Evolutionary conservation across 106 monocot species (phyloP).

Genomic region (Hemerocallis citrina): DNA sequence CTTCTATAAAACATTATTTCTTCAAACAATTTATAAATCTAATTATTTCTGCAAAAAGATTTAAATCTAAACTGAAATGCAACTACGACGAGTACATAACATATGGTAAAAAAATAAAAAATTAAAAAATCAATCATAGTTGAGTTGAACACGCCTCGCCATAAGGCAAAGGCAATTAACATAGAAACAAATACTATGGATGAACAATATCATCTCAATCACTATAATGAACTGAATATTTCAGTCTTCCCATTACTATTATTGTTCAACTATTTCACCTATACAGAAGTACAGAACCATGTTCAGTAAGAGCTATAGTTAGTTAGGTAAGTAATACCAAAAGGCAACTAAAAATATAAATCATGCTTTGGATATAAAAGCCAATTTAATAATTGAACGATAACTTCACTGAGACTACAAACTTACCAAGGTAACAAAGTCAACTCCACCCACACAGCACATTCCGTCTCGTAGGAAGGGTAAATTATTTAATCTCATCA

Average conservation of each 20-base stretch:
- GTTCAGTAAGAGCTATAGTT: not conserved
- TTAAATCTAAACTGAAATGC: too few relatives aligned
- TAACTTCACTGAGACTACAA: not conserved
- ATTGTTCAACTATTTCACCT: not conserved
- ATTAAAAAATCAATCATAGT: too few relatives aligned
- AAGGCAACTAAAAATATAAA: not conserved
- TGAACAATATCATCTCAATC: not conserved
- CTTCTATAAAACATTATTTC: too few relatives aligned
- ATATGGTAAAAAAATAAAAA: too few relatives aligned
- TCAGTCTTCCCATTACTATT: not conserved
- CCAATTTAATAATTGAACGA: not conserved
- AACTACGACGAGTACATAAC: too few relatives aligned
- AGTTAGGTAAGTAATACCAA: not conserved
- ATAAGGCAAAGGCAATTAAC: not conserved
- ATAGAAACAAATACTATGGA: not conserved
- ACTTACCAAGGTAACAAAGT: slow-evolving; percentile 78
- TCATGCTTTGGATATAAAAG: not conserved
- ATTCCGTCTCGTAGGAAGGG: slow-evolving; percentile 15
- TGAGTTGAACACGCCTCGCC: not conserved
- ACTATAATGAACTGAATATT: not conserved
- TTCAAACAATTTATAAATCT: too few relatives aligned
- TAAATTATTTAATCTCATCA: slow-evolving; percentile 8
- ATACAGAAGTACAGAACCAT: not conserved
- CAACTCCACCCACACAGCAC: slow-evolving; percentile 83
- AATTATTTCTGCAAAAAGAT: too few relatives aligned